Percentiles rank a stretch among this genome's conserved stretches.
Evolutionary conservation across 2,329 filamentous ascomycete species (phyloP).

Genomic region (Talaromyces marneffei): DNA sequence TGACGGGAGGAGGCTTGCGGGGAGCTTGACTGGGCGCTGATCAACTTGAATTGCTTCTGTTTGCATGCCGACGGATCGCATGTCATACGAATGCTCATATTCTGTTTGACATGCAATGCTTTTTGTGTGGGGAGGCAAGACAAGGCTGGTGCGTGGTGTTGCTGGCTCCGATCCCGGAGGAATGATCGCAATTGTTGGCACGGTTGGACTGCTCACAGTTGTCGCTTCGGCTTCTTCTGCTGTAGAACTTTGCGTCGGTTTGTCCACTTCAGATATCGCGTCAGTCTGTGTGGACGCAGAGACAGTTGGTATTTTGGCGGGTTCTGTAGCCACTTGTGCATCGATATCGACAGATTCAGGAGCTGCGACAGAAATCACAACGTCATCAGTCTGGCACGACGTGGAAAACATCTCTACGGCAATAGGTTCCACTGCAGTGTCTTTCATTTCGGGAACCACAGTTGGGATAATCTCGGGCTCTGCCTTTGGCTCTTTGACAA

Average conservation of each 20-base stretch:
- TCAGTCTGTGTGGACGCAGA: conserved; percentile 23
- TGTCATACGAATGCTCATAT: conserved; percentile 43
- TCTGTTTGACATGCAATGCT: conserved; percentile 77
- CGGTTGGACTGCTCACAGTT: conserved; percentile 38
- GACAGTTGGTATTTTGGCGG: conserved; percentile 18
- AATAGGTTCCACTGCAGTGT: conserved; percentile 27
- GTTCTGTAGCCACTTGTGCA: conserved; percentile 8
- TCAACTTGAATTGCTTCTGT: conserved; percentile 89
- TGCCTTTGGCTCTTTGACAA: conserved; percentile 22
- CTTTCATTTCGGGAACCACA: conserved; percentile 20
- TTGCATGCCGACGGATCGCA: conserved; percentile 61
- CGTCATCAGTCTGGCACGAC: conserved; percentile 39
- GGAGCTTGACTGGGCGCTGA: conserved; percentile 66
- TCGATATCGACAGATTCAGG: conserved; percentile 24
- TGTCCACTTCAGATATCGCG: not conserved
- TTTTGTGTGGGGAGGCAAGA: conserved; percentile 75
- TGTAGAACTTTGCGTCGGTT: not conserved
- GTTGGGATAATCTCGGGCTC: not conserved
- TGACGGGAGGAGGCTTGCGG: conserved; percentile 72
- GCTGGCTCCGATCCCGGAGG: conserved; percentile 79
- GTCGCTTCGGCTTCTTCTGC: conserved; percentile 22
- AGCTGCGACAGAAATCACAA: conserved; percentile 32
- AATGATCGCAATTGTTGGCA: conserved; percentile 87
- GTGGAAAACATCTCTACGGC: conserved; percentile 36
- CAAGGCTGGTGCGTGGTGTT: conserved; percentile 65